A percentile compares a stretch with the other conserved stretches of the same genome.
Evolutionary conservation across 139 green algal genomes (phyloP).

Genomic region (Deuterostichococcus epilithicus): DNA sequence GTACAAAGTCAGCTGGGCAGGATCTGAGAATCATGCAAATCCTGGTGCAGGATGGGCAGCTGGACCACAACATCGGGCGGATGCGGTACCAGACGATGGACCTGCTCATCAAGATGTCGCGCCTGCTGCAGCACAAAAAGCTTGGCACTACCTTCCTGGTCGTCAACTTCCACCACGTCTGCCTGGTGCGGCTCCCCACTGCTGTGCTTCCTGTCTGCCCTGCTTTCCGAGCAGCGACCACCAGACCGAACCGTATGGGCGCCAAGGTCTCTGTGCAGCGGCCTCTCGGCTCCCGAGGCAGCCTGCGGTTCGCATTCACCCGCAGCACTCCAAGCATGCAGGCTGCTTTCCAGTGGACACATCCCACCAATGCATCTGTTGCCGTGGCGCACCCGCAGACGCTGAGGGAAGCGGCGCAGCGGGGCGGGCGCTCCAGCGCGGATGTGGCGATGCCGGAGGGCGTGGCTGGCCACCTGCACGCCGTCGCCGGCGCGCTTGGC

Average conservation of each 20-base stretch:
- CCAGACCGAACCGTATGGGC: no score
- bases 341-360: no score
- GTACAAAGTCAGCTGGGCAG: no score
- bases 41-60: conserved; percentile 38
- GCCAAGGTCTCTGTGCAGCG: no score
- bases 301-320: no score
- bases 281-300: no score
- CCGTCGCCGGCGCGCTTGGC: conserved; percentile 30
- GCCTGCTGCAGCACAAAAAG: conserved; percentile 29
- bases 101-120: conserved; percentile 51
- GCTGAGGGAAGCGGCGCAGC: conserved; percentile 14
- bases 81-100: conserved; percentile 58
- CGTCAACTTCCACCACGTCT: conserved; percentile 84
- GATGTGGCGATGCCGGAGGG: neutral
- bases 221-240: no score
- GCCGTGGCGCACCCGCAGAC: conserved; percentile 2
- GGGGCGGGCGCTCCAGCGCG: conserved; percentile 3
- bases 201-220: neutral
- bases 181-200: conserved; percentile 21
- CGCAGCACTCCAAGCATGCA: no score
- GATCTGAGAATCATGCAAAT: neutral
- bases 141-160: conserved; percentile 90
- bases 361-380: neutral
- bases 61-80: conserved; percentile 68
- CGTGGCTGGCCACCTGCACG: neutral